Base-by-base conservation (phyloP, 2,329 filamentous ascomycete genomes). In the Waltergamsia citrina region DNA sequence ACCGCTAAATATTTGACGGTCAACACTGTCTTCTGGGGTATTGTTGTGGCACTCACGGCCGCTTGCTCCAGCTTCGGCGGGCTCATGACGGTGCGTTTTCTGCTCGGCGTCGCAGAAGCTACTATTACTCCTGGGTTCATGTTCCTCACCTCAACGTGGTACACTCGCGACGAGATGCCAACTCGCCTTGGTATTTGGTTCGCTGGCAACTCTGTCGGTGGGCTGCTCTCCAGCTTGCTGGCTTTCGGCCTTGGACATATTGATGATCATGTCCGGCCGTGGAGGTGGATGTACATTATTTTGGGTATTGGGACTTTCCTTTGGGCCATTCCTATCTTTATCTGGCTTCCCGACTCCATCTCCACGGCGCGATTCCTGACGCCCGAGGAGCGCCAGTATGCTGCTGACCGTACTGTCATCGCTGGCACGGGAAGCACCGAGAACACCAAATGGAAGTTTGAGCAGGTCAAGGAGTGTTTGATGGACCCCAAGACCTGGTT, bases 401-500 rank as follows among this genome's bases (percentile, higher is more conserved):
- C 67, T 0, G 48, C 52, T 6, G 58, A 65, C 20, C 60, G 71
- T 21, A 60, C 67, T 6, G 56, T 65, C 3, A 50, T 67, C 21
- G 62, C 65, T 1, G 71, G 71, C 11, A 71, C 68, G 2, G 73
- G 71, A 1, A 54, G 51, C 12, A 72, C 67, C 0, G 63, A 69
- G 21, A 62, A 65, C 9, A 51, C 62, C 2, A 48, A 43, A 8
- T 77, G 67, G 62, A 61, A 57, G 34, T 65, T 63, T 58, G 54
- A 62, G 3, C 74, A 79, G 44, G 52, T 64, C 19, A 38, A 50
- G 5, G 73, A 78, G 48, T 74, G 70, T 32, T 47, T 78, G 0
- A 34, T 57, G 8, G 74, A 77, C 41, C 71, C 69, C 4, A 77
- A 78, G 49, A 73, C 71, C 0, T 79, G 71, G 72, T 54, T 78